Conservation (phyloP, 2,329 filamentous ascomycete genomes). For the Pseudofabraea citricarpa region DNA sequence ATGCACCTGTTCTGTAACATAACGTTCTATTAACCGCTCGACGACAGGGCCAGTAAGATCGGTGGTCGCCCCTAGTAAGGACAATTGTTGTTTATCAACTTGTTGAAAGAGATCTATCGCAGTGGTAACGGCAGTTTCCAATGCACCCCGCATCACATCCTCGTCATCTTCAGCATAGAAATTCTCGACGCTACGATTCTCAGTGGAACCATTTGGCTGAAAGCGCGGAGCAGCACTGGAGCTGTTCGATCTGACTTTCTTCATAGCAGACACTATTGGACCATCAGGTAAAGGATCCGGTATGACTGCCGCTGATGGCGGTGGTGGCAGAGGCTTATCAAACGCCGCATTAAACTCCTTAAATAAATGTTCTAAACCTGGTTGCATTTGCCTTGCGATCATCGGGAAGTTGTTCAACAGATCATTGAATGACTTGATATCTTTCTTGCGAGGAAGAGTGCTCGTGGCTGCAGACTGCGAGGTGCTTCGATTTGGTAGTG, state of each 20-base stretch:
- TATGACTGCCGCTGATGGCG: conserved; percentile 57
- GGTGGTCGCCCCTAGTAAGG: conserved; percentile 84
- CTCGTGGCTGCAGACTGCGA: conserved; percentile 12
- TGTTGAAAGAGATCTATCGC: conserved; percentile 95
- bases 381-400: conserved; percentile 94
- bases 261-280: conserved; percentile 50
- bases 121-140: conserved; percentile 87
- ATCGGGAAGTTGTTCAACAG: conserved; percentile 88
- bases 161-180: conserved; percentile 86
- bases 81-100: conserved; percentile 93
- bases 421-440: conserved; percentile 86
- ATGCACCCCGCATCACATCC: conserved; percentile 77
- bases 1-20: conserved; percentile 90
- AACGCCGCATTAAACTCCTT: conserved; percentile 83
- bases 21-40: conserved; percentile 90
- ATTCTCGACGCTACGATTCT: conserved; percentile 42
- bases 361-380: conserved; percentile 83
- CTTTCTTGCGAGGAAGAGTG: conserved; percentile 68
- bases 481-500: conserved; percentile 13
- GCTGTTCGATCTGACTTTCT: conserved; percentile 50
- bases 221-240: conserved; percentile 24
- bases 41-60: conserved; percentile 89
- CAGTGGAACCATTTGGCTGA: conserved; percentile 31
- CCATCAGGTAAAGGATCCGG: conserved; percentile 55
- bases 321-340: conserved; percentile 76